These are phyloP conservation scores for Thamnidium elegans DNA, from an alignment of 192 early-diverging fungal genomes.

Conservation along the genomic window DNA sequence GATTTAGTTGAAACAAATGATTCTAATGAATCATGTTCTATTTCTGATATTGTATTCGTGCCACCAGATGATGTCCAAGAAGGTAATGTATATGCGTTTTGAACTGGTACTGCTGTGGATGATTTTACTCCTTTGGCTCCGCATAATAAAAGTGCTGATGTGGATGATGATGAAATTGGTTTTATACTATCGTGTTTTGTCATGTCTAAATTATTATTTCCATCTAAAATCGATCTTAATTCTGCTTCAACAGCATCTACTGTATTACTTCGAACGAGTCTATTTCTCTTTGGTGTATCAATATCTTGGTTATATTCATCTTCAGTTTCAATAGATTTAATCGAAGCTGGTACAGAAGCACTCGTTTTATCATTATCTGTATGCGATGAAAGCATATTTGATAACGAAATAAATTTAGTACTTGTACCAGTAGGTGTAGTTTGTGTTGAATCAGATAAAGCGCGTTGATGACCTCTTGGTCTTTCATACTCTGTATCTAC, in stretches of 20 bases:
- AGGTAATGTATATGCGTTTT: constrained; percentile 20
- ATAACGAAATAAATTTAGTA: constrained; percentile 15
- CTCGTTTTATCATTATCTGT: neutral
- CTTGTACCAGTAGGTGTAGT: neutral
- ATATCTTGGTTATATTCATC: neutral
- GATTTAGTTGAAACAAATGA: neutral
- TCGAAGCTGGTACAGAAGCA: neutral
- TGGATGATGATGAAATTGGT: neutral
- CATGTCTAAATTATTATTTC: neutral
- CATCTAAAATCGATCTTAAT: constrained; percentile 53
- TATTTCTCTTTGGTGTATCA: neutral
- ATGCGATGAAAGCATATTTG: constrained; percentile 10
- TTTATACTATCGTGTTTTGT: neutral
- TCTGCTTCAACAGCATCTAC: constrained; percentile 54
- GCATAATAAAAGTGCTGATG: constrained; percentile 11
- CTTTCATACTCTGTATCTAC: constrained; percentile 18
- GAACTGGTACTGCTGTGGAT: constrained; percentile 24
- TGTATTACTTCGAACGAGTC: constrained; percentile 28
- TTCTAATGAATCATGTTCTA: constrained; percentile 23
- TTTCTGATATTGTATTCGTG: constrained; percentile 23
- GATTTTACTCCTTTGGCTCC: constrained; percentile 23
- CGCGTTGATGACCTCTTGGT: constrained; percentile 20
- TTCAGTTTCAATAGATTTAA: neutral
- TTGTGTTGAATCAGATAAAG: constrained; percentile 9
- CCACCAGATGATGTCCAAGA: constrained; percentile 26